Conservation (phyloP, 768 basidiomycete genomes). For the Xerocomellus amylosporus region DNA sequence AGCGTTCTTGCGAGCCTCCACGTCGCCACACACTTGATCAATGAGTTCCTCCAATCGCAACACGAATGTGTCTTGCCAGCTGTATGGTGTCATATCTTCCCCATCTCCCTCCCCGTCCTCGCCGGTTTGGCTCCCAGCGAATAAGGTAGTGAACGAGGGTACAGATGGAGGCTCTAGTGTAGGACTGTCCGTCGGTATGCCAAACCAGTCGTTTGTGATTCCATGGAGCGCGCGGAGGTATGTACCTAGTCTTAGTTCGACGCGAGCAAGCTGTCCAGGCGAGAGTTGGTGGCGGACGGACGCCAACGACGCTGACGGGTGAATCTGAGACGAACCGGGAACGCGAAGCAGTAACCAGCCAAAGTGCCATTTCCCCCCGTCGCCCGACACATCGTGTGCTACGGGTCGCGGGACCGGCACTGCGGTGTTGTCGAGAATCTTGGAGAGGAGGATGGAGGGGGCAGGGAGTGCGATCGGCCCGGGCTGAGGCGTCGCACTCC, state of each 20-base stretch:
- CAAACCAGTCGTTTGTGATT: slow-evolving; percentile 79
- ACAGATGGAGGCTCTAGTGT: slow-evolving; percentile 32
- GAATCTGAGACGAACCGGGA: slow-evolving; percentile 36
- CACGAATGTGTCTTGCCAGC: slow-evolving; percentile 77
- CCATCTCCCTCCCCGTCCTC: slow-evolving; percentile 11
- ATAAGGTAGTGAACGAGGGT: slow-evolving; percentile 15
- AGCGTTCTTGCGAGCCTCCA: slow-evolving; percentile 14
- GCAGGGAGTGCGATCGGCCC: slow-evolving; percentile 31
- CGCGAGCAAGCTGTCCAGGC: slow-evolving; percentile 37
- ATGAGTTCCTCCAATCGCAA: slow-evolving; percentile 54
- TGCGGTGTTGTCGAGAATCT: slow-evolving; percentile 43
- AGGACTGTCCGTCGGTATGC: slow-evolving; percentile 40
- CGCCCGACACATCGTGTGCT: slow-evolving; percentile 43
- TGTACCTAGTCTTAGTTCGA: slow-evolving; percentile 62
- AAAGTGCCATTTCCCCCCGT: slow-evolving; percentile 21
- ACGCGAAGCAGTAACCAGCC: slow-evolving; percentile 33
- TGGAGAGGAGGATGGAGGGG: slow-evolving; percentile 39
- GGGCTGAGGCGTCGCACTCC: not conserved
- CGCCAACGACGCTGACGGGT: slow-evolving; percentile 31
- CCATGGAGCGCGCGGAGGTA: slow-evolving; percentile 62
- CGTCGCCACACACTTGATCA: slow-evolving; percentile 36
- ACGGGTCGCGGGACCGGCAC: slow-evolving; percentile 51
- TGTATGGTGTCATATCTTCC: slow-evolving; percentile 41
- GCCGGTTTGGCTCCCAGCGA: not conserved
- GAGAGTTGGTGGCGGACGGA: slow-evolving; percentile 37